These are phyloP conservation scores for Fusarium sororula DNA, from an alignment of 2,329 filamentous ascomycete species.

Conservation along the genomic window DNA sequence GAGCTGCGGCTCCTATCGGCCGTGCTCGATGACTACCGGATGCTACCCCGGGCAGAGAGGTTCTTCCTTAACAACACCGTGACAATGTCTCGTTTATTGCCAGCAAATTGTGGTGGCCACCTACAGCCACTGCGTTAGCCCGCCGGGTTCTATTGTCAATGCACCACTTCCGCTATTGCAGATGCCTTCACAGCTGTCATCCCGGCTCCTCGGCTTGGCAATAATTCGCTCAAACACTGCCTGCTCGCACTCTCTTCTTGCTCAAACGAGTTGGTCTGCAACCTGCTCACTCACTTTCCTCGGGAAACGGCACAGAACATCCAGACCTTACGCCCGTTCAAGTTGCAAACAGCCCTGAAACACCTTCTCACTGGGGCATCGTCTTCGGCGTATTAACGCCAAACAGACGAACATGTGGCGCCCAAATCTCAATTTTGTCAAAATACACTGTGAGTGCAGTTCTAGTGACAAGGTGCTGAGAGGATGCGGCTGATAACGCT, in stretches of 20 bases:
- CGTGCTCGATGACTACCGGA: constrained; percentile 22
- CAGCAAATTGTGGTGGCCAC: background rate
- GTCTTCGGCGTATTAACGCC: constrained; percentile 10
- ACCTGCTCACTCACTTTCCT: background rate
- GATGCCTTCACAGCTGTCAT: constrained; percentile 19
- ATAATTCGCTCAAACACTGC: constrained; percentile 35
- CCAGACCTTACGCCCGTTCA: background rate
- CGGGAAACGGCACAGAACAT: constrained; percentile 24
- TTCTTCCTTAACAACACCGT: constrained; percentile 22
- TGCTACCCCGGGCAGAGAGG: constrained; percentile 3
- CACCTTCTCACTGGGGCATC: background rate
- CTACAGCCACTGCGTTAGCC: constrained; percentile 18
- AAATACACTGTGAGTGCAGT: constrained; percentile 41
- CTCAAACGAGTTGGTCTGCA: constrained; percentile 17
- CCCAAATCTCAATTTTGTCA: constrained; percentile 40
- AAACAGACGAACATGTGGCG: constrained; percentile 34
- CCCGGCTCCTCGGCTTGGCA: constrained; percentile 7
- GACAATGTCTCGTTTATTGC: constrained; percentile 8
- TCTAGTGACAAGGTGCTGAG: background rate
- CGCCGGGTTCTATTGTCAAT: constrained; percentile 12
- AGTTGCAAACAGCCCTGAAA: constrained; percentile 1
- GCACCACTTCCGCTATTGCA: constrained; percentile 14
- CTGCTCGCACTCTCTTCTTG: background rate
- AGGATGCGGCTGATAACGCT: constrained; percentile 10
- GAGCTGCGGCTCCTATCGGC: constrained; percentile 24